Evolutionary conservation across 2,329 filamentous ascomycete genomes (phyloP), one percentile per base, ranked within the genome.

Genomic region (Aureobasidium uvarum): DNA sequence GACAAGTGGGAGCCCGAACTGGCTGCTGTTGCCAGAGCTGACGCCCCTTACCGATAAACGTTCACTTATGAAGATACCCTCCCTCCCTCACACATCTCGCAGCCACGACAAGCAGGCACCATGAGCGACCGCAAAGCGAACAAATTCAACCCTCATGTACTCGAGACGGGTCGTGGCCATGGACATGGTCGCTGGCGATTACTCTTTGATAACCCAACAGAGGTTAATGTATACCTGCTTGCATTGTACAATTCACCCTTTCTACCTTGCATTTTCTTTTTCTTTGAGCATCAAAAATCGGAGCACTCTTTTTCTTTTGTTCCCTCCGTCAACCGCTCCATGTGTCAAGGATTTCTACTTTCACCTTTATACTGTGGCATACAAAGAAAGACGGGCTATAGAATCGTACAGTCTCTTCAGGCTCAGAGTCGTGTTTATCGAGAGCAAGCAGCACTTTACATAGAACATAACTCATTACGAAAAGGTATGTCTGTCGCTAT

Each of bases 1-100:
- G 80, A 81, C 72, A 82, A 83, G 77, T 99, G 95, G 95, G 95
- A 99, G 83, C 93, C 95, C 8, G 95, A 99, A 81, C 84, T 99
- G 74, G 94, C 94, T 1, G 94, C 95, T 66, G 88, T 86, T 71
- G 95, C 95, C 76, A 89, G 92, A 75, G 95, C 95, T 68, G 95
- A 99, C 83, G 88, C 93, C 64, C 94, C 94, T 60, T 66, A 66
- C 65, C 56, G 65, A 39, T 66, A 66, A 66, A 60, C 39, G 48
- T 48, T 28, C 33, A 54, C n/a, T 63, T 36, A 63, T 14, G 60
- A 63, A 51, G 46, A 54, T 63, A 52, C 60, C 48, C 48, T 63
- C 38, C n/a, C 39, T 18, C 36, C n/a, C 28, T 18, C 46, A 41
- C 23, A 52, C 33, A 50, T 20, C 45, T 25, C 51, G 58, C 58